Evolutionary conservation across 2,329 filamentous ascomycete genomes (phyloP).

Genomic region (Colletotrichum sp.): DNA sequence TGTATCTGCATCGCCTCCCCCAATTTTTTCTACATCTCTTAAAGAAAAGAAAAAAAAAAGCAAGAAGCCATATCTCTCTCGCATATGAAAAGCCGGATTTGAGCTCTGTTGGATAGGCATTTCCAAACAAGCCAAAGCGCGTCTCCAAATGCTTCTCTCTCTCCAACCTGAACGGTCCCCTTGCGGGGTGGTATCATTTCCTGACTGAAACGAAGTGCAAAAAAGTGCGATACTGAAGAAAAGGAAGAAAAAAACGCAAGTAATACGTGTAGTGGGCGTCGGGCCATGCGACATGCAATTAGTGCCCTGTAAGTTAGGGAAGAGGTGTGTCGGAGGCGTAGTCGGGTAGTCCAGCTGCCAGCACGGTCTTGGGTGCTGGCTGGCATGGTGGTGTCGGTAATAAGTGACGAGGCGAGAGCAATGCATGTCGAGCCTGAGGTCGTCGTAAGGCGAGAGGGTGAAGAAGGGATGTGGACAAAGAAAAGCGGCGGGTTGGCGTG

Average conservation of each 20-base stretch:
- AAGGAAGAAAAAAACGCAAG: not conserved
- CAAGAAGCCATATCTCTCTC: not conserved
- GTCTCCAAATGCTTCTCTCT: not conserved
- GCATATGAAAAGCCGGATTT: not conserved
- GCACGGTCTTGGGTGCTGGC: not conserved
- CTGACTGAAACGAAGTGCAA: constrained; percentile 20
- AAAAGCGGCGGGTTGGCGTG: constrained; percentile 2
- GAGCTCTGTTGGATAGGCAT: not conserved
- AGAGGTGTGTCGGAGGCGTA: not conserved
- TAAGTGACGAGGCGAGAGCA: not conserved
- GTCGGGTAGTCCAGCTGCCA: not conserved
- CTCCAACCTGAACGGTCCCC: constrained; percentile 12
- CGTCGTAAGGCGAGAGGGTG: not conserved
- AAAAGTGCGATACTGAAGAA: not conserved
- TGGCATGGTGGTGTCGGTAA: not conserved
- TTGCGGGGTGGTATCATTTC: constrained; percentile 24
- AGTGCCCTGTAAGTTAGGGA: not conserved
- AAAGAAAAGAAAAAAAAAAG: not conserved
- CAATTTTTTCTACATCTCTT: not conserved
- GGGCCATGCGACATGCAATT: constrained; percentile 11
- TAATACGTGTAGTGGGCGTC: not conserved
- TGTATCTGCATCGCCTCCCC: not conserved
- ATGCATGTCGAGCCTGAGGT: not conserved
- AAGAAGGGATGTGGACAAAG: constrained; percentile 19
- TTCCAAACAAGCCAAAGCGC: not conserved